Evolutionary conservation across 2,329 filamentous ascomycete species (phyloP).

Genomic region (Trichoderma breve): DNA sequence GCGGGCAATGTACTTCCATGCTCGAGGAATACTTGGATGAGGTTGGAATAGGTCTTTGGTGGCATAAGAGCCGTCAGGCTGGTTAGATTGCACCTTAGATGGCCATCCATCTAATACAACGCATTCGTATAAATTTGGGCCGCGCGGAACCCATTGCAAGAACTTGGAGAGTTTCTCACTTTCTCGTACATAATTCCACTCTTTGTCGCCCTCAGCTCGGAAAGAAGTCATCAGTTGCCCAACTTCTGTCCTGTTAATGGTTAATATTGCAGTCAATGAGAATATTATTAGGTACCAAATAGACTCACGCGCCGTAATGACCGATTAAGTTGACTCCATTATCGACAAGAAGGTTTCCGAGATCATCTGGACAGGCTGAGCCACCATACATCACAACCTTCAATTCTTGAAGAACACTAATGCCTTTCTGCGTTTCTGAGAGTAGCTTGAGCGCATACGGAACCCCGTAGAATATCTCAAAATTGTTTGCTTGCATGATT

Average conservation of each 20-base stretch:
- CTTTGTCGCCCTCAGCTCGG: background rate
- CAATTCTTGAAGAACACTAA: background rate
- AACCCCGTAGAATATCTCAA: conserved; percentile 11
- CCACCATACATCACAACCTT: conserved; percentile 9
- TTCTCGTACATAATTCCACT: conserved; percentile 11
- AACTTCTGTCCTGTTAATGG: background rate
- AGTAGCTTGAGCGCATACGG: conserved; percentile 2
- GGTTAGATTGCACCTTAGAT: conserved; percentile 41
- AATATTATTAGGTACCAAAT: too few species aligned
- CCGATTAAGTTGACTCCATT: conserved; percentile 8
- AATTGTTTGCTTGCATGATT: background rate
- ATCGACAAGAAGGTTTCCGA: background rate
- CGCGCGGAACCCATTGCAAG: background rate
- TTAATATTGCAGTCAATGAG: background rate
- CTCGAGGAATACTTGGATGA: conserved; percentile 49
- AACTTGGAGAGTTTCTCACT: background rate
- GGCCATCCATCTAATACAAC: conserved; percentile 4
- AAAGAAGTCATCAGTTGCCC: conserved; percentile 10
- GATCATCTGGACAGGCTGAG: conserved; percentile 9
- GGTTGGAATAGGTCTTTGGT: conserved; percentile 62
- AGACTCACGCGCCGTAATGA: conserved; percentile 1
- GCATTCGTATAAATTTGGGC: background rate
- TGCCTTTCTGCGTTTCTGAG: background rate
- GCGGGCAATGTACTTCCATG: conserved; percentile 62
- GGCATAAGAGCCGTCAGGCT: conserved; percentile 58